Evolutionary conservation across 164 flowering plant genomes (phyloP), one percentile per base, ranked within the genome.

Genomic region (Pachysandra terminalis): DNA sequence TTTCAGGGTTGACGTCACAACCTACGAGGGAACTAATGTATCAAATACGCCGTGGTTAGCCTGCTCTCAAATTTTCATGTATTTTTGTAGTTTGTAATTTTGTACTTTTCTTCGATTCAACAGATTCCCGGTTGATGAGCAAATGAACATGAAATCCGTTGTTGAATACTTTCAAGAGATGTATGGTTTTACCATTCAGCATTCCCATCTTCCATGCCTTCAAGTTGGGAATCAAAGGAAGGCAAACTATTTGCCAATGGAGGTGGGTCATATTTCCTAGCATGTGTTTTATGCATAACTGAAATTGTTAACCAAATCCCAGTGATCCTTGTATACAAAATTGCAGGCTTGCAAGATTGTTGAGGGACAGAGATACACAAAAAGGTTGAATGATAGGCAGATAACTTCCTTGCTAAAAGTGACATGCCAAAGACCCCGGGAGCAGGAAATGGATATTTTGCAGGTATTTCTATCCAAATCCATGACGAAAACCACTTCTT

Each of bases 201-300:
- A 85, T 70, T 17, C 87, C 5, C 88, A 84, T 59, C 84, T 81
- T 19, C 89, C 93, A 49, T 85, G 88, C 66, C 89, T 88, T 73
- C 88, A 83, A 80, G 88, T 85, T 6, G 93, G 93, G 63, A 86
- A 82, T 64, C 83, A 82, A 59, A 77, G 76, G 74, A 88, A 81
- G 71, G 85, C 82, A 41, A 88, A 82, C 64, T 88, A 85, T 79
- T 74, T 88, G 73, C 93, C 89, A 21, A 85, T 88, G 90, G 90
- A 86, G 90, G 88, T 86, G 13, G 14, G 59, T 14, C 23, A 14
- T 24, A 9, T 40, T 45, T 45, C 51, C 1, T 10, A 45, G 51
- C 51, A 32, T 32, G 37, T 32, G 37, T 15, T 45, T 12, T 5
- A 5, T 45, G 17, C 51, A 45, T 3, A 5, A 10, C 15, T 26